These are phyloP conservation scores for Exophiala bonariae DNA, from an alignment of 2,329 filamentous ascomycete species.

Conservation along the genomic window DNA sequence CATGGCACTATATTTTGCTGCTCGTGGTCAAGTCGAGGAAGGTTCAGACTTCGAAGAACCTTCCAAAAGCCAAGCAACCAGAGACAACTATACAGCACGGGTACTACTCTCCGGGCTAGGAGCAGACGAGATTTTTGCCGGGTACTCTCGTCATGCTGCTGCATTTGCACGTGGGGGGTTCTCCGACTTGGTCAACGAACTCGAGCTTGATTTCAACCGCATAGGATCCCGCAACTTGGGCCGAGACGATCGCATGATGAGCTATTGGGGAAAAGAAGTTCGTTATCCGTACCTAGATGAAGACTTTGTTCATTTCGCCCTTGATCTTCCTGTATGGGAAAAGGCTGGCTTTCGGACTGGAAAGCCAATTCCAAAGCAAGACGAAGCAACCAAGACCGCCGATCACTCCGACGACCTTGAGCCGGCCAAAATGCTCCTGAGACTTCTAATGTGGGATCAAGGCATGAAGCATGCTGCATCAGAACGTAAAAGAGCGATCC, in stretches of 20 bases:
- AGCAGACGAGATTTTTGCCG: constrained; percentile 93
- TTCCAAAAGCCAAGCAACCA: constrained; percentile 8
- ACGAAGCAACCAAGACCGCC: constrained; percentile 9
- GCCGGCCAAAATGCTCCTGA: constrained; percentile 76
- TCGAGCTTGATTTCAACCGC: constrained; percentile 79
- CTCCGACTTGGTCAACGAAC: constrained; percentile 71
- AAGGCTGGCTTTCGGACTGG: constrained; percentile 79
- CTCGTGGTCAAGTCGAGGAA: constrained; percentile 65
- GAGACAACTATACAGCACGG: constrained; percentile 70
- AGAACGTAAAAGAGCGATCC: constrained; percentile 94
- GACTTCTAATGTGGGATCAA: constrained; percentile 72
- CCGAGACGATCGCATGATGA: constrained; percentile 86
- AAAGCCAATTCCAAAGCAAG: constrained; percentile 21
- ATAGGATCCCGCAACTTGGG: constrained; percentile 94
- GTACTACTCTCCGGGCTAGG: constrained; percentile 90
- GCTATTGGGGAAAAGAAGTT: constrained; percentile 84
- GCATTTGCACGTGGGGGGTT: constrained; percentile 73
- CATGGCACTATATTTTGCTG: constrained; percentile 90
- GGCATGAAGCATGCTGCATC: constrained; percentile 69
- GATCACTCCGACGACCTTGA: constrained; percentile 53
- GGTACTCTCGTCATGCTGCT: constrained; percentile 79
- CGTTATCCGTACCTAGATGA: constrained; percentile 93
- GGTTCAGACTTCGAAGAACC: constrained; percentile 10
- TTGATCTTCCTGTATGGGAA: constrained; percentile 71
- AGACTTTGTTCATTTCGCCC: constrained; percentile 75